A percentile compares a stretch with the other conserved stretches of the same genome.
Evolutionary conservation across 23 red algal genomes (phyloP).

Genomic region (Gracilaria caudata): DNA sequence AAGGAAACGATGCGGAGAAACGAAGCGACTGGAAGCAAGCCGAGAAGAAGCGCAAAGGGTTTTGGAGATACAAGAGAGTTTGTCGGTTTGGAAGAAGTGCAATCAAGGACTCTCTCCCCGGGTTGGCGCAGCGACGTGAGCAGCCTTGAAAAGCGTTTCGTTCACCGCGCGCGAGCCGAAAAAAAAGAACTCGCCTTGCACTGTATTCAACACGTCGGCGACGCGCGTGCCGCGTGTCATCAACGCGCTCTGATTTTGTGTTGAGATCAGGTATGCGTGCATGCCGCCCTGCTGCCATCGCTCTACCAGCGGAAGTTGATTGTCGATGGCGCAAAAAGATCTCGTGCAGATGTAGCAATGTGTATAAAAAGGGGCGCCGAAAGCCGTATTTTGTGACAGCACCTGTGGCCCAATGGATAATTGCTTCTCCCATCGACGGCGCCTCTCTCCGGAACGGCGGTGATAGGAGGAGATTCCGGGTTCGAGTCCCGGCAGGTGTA

Average conservation of each 20-base stretch:
- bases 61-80: too few species aligned
- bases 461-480: conserved; percentile 60
- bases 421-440: conserved; percentile 51
- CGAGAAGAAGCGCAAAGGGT: too few species aligned
- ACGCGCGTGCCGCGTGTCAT: background rate
- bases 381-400: background rate
- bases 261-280: background rate
- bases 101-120: too few species aligned
- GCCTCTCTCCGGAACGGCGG: conserved; percentile 51
- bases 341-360: too few species aligned
- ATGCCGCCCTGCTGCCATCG: background rate
- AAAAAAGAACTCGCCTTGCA: background rate
- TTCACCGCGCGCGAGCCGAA: background rate
- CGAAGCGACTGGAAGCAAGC: too few species aligned
- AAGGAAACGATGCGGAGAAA: too few species aligned
- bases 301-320: background rate
- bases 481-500: conserved; percentile 62
- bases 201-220: conserved; percentile 1
- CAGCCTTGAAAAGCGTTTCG: too few species aligned
- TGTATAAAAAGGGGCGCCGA: background rate
- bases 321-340: background rate
- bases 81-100: too few species aligned
- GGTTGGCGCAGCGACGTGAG: too few species aligned
- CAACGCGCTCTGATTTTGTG: conserved; percentile 3
- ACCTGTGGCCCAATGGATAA: conserved; percentile 60